Percentiles rank a stretch among this genome's conserved stretches.
Conservation (phyloP, 116 monocot species). For the Phalaenopsis hybrid region DNA sequence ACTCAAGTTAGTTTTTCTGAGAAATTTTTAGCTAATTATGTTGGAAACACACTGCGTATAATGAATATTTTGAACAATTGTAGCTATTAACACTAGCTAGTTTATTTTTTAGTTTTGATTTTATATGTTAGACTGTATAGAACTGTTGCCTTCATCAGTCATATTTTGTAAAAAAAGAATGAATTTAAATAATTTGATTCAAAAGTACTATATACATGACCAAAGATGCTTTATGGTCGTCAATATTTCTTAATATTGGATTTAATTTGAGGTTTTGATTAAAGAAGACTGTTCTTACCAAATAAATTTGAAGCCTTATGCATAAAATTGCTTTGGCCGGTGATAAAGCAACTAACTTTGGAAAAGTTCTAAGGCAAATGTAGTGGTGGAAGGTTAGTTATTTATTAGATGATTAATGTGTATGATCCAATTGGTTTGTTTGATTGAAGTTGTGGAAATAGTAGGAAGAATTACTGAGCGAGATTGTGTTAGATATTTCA, state of each 20-base stretch:
- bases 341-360: too few species aligned
- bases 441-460: not conserved
- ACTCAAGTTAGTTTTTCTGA: slow-evolving; percentile 62
- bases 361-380: too few species aligned
- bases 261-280: not conserved
- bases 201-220: not conserved
- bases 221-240: not conserved
- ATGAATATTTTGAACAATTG: not conserved
- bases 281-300: not conserved
- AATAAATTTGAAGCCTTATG: not conserved
- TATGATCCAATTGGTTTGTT: not conserved
- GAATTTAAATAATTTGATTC: slow-evolving; percentile 2
- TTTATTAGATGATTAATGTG: not conserved
- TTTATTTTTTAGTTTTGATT: not conserved
- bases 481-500: not conserved
- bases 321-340: not conserved
- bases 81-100: not conserved
- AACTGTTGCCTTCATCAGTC: not conserved
- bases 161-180: not conserved
- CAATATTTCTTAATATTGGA: not conserved
- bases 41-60: not conserved
- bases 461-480: not conserved
- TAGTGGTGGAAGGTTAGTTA: too few species aligned
- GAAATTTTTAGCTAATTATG: not conserved
- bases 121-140: not conserved